Conservation (phyloP, 2,329 filamentous ascomycete species). For the Colletotrichum caudatum region DNA sequence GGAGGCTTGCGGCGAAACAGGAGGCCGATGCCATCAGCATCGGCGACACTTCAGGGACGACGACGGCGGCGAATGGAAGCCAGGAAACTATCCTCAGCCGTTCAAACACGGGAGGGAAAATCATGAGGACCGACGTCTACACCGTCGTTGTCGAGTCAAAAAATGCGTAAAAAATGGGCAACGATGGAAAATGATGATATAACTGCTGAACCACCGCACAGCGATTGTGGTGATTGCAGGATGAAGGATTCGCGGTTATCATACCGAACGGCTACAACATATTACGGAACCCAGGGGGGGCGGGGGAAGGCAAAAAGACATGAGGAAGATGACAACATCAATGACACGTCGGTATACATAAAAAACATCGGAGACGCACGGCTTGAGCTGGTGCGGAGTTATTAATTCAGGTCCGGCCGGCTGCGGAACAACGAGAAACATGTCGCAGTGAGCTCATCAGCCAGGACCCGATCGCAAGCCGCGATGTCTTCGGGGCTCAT, state of each 20-base stretch:
- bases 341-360: neutral
- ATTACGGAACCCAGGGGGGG: neutral
- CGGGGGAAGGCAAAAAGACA: neutral
- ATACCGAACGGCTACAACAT: neutral
- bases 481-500: neutral
- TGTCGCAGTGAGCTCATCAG: neutral
- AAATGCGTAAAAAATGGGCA: neutral
- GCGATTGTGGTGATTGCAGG: neutral
- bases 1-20: neutral
- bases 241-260: neutral
- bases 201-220: neutral
- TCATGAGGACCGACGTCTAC: conserved; percentile 1
- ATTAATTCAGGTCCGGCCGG: neutral
- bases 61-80: neutral
- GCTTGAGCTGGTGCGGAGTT: neutral
- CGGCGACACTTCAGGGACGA: neutral
- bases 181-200: neutral
- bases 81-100: conserved; percentile 6
- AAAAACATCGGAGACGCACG: neutral
- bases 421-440: conserved; percentile 1
- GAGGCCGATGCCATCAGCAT: conserved; percentile 6
- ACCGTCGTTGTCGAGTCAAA: neutral
- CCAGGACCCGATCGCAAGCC: neutral
- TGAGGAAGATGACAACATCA: neutral
- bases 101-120: neutral